Evolutionary conservation across 805 yeast species (phyloP).

Genomic region (Saccharomycopsis malanga): DNA sequence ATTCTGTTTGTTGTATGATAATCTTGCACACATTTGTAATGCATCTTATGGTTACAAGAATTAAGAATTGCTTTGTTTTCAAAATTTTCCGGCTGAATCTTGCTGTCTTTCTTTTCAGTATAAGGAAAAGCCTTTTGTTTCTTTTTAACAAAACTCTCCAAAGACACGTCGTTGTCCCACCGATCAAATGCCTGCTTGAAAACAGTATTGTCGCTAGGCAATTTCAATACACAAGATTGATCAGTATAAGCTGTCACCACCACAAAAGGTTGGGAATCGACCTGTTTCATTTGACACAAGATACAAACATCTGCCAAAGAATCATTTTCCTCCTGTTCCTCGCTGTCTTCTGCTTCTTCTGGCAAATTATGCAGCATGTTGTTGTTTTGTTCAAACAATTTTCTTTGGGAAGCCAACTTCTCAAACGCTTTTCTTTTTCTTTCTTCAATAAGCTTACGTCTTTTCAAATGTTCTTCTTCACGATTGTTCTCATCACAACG

Average conservation of each 20-base stretch:
- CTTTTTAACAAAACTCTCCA: constrained; percentile 2
- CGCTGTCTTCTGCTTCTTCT: background rate
- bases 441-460: constrained; percentile 11
- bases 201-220: constrained; percentile 54
- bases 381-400: constrained; percentile 9
- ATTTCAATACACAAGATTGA: constrained; percentile 49
- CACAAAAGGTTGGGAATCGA: constrained; percentile 63
- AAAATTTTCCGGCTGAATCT: background rate
- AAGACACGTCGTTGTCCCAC: constrained; percentile 21
- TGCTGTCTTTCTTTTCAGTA: background rate
- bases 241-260: constrained; percentile 52
- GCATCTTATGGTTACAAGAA: constrained; percentile 20
- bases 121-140: background rate
- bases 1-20: background rate
- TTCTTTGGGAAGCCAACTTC: constrained; percentile 18
- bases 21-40: constrained; percentile 10
- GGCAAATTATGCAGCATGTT: too few relatives aligned
- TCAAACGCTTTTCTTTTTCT: constrained; percentile 17
- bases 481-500: background rate
- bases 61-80: constrained; percentile 2
- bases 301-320: constrained; percentile 9
- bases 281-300: constrained; percentile 29
- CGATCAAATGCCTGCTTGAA: constrained; percentile 27
- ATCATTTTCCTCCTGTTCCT: background rate
- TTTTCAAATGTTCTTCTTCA: constrained; percentile 9